A percentile compares a stretch with the other conserved stretches of the same genome.
Conservation (phyloP, 768 basidiomycete genomes). For the Crucibulum laeve region DNA sequence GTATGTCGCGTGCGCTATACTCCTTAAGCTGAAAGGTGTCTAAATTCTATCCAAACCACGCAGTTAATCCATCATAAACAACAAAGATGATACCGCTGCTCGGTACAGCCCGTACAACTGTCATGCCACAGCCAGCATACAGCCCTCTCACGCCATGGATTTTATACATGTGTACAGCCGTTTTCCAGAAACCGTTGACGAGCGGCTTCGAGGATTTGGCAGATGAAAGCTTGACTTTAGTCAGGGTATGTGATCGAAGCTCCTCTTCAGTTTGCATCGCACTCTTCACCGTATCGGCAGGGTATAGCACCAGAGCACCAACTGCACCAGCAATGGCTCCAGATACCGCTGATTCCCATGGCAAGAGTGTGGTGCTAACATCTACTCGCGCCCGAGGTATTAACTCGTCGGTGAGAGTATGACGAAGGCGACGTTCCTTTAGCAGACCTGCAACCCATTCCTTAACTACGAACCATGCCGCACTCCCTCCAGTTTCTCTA, state of each 20-base stretch:
- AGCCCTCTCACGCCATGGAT: conserved; percentile 77
- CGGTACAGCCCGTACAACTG: conserved; percentile 78
- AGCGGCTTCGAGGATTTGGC: conserved; percentile 6
- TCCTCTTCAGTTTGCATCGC: conserved; percentile 94
- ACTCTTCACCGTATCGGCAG: conserved; percentile 92
- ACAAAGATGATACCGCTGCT: conserved; percentile 92
- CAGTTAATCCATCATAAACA: conserved; percentile 77
- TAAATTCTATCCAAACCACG: conserved; percentile 30
- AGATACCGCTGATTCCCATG: conserved; percentile 81
- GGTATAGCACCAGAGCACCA: conserved; percentile 89
- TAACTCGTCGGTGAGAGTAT: conserved; percentile 5
- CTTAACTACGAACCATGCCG: conserved; percentile 90
- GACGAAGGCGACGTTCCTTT: conserved; percentile 40
- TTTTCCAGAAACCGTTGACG: conserved; percentile 44
- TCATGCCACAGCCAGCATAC: conserved; percentile 93
- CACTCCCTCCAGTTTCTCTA: conserved; percentile 87
- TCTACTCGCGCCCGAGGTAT: neutral
- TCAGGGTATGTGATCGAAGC: conserved; percentile 55
- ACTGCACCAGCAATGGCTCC: conserved; percentile 84
- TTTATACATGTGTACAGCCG: conserved; percentile 65
- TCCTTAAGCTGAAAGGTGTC: no score
- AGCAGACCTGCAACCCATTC: conserved; percentile 69
- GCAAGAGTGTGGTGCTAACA: conserved; percentile 17
- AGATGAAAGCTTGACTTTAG: no score
- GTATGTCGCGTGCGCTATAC: no score